Evolutionary conservation across 306 rosid species (phyloP).

Genomic region (Neltuma alba): DNA sequence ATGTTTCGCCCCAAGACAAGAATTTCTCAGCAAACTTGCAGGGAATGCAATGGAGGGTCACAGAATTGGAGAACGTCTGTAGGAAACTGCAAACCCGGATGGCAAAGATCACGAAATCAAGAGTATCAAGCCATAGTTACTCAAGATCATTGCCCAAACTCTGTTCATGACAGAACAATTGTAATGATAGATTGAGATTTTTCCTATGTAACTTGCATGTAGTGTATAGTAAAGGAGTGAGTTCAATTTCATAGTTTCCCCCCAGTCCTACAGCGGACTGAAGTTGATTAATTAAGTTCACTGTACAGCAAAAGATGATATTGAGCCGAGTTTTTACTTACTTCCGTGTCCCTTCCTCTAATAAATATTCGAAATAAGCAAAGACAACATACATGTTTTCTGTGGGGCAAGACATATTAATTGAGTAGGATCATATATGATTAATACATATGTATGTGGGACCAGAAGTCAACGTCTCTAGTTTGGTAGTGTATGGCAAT

Average conservation of each 20-base stretch:
- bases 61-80: slow-evolving; percentile 77
- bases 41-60: slow-evolving; percentile 95
- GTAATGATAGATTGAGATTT: slow-evolving; percentile 11
- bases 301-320: slow-evolving; percentile 14
- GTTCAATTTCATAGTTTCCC: slow-evolving; percentile 36
- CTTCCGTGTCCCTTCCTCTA: not conserved
- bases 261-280: slow-evolving; percentile 17
- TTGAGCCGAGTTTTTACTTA: not conserved
- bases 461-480: slow-evolving; percentile 26
- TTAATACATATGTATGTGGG: slow-evolving; percentile 3
- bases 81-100: slow-evolving; percentile 77
- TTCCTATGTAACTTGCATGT: slow-evolving; percentile 33
- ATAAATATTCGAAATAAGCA: slow-evolving; percentile 33
- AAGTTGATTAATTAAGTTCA: slow-evolving; percentile 30
- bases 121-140: slow-evolving; percentile 51
- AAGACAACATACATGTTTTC: slow-evolving; percentile 32
- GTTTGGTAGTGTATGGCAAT: not conserved
- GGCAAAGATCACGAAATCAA: slow-evolving; percentile 74
- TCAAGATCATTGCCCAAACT: slow-evolving; percentile 83
- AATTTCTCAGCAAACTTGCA: slow-evolving; percentile 66
- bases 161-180: slow-evolving; percentile 60
- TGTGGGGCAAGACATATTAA: slow-evolving; percentile 35
- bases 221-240: slow-evolving; percentile 54
- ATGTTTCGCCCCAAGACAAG: slow-evolving; percentile 54
- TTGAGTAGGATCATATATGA: not conserved